Conservation (phyloP, 1,284 basidiomycete species). For the Cryptococcus sp. region DNA sequence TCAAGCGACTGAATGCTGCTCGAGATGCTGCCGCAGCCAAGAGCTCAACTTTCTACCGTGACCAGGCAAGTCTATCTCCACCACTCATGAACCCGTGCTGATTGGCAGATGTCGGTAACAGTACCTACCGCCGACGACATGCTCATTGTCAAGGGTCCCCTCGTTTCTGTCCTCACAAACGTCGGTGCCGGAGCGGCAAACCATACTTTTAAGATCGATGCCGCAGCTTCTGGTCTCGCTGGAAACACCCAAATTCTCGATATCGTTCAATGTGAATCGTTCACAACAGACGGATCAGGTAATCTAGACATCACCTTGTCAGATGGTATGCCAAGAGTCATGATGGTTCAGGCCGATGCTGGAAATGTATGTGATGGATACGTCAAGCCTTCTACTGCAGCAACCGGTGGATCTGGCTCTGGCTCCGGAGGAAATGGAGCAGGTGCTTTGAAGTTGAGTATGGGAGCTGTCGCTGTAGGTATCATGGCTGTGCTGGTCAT, state of each 20-base stretch:
- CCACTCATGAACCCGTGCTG: slow-evolving; percentile 43
- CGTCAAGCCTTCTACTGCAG: slow-evolving; percentile 45
- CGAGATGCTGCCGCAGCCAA: slow-evolving; percentile 57
- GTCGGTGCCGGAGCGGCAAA: slow-evolving; percentile 17
- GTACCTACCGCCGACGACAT: slow-evolving; percentile 50
- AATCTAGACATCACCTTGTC: slow-evolving; percentile 26
- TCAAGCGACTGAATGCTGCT: slow-evolving; percentile 59
- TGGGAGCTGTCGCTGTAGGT: slow-evolving; percentile 1
- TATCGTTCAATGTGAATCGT: slow-evolving; percentile 27
- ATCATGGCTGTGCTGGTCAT: slow-evolving; percentile 2
- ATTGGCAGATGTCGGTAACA: slow-evolving; percentile 52
- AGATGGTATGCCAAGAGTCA: slow-evolving; percentile 29
- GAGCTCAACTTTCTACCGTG: slow-evolving; percentile 53
- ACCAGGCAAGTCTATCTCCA: slow-evolving; percentile 32
- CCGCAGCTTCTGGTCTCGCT: slow-evolving; percentile 21
- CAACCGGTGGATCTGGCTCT: neutral
- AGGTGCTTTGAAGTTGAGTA: neutral
- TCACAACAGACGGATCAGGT: slow-evolving; percentile 29
- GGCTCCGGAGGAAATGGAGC: neutral
- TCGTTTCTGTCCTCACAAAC: slow-evolving; percentile 65
- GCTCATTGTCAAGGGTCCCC: slow-evolving; percentile 60
- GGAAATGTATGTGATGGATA: slow-evolving; percentile 58
- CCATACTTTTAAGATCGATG: slow-evolving; percentile 20
- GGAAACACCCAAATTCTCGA: slow-evolving; percentile 26
- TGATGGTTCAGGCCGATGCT: slow-evolving; percentile 54